Percentiles rank a stretch among this genome's conserved stretches.
Conservation (phyloP, 352 stramenopile genomes). For the Bremia lactucae region DNA sequence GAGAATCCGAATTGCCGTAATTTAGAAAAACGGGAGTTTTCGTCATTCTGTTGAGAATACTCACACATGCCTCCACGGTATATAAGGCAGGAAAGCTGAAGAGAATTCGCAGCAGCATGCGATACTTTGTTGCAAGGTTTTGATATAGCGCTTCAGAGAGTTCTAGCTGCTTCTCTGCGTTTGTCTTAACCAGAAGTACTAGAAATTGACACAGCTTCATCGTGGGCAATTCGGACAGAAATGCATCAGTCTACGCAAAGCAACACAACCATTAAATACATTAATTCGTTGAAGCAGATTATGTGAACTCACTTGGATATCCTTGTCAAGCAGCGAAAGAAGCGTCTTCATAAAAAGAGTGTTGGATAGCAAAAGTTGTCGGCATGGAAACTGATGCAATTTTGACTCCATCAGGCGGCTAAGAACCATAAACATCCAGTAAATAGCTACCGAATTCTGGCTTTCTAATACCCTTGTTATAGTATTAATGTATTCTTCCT, state of each 20-base stretch:
- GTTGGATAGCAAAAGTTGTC: constrained; percentile 55
- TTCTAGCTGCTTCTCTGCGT: constrained; percentile 51
- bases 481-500: constrained; percentile 57
- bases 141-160: constrained; percentile 58
- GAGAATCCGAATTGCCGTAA: constrained; percentile 42
- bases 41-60: constrained; percentile 66
- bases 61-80: constrained; percentile 64
- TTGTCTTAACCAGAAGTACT: constrained; percentile 47
- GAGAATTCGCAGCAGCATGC: constrained; percentile 69
- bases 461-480: constrained; percentile 55
- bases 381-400: constrained; percentile 38
- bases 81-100: constrained; percentile 61
- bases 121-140: constrained; percentile 55
- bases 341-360: constrained; percentile 47
- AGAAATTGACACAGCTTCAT: constrained; percentile 78
- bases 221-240: constrained; percentile 55
- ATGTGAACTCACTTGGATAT: constrained; percentile 33
- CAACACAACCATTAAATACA: background rate
- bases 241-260: constrained; percentile 33
- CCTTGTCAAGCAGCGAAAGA: constrained; percentile 61
- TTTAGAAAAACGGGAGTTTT: constrained; percentile 51
- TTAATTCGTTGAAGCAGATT: background rate
- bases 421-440: constrained; percentile 72
- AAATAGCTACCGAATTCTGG: constrained; percentile 40
- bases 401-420: constrained; percentile 56